These are phyloP conservation scores for Strigomonas galati DNA, from an alignment of 208 protist genomes.

Conservation along the genomic window DNA sequence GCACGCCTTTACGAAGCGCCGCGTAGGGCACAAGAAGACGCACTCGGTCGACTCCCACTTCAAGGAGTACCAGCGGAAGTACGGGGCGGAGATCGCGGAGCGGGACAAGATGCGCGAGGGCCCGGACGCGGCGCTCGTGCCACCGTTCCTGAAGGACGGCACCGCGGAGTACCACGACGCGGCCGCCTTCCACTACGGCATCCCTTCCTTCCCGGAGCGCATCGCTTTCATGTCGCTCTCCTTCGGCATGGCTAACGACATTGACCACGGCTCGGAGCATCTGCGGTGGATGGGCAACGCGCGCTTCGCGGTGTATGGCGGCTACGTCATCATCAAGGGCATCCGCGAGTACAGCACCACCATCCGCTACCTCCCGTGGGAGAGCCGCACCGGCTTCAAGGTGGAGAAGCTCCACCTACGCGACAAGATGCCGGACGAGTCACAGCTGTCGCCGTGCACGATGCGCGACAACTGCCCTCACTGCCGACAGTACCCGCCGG, in stretches of 20 bases:
- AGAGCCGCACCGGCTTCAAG: conserved; percentile 24
- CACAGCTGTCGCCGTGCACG: conserved; percentile 61
- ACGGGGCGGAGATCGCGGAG: conserved; percentile 26
- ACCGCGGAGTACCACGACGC: conserved; percentile 38
- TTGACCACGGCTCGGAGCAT: conserved; percentile 81
- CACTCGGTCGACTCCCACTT: conserved; percentile 20
- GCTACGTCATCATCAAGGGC: conserved; percentile 57
- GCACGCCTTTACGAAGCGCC: not conserved
- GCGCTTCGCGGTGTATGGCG: conserved; percentile 74
- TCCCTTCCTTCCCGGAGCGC: conserved; percentile 43
- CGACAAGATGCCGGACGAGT: conserved; percentile 35
- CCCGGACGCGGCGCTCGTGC: not conserved
- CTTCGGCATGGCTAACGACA: conserved; percentile 78
- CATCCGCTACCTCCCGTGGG: conserved; percentile 81
- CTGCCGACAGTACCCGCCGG: conserved; percentile 39
- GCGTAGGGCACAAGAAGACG: not conserved
- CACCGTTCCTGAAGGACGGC: conserved; percentile 51
- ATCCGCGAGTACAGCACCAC: conserved; percentile 42
- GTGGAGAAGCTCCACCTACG: conserved; percentile 55
- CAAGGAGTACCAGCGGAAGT: conserved; percentile 20
- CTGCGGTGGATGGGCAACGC: conserved; percentile 84
- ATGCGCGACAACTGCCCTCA: conserved; percentile 55
- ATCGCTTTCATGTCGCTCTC: conserved; percentile 87
- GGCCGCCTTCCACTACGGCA: conserved; percentile 30
- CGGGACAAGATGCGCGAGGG: not conserved